Evolutionary conservation across 1,284 basidiomycete genomes (phyloP), one percentile per base, ranked within the genome.

Genomic region (Trametes polyzona): DNA sequence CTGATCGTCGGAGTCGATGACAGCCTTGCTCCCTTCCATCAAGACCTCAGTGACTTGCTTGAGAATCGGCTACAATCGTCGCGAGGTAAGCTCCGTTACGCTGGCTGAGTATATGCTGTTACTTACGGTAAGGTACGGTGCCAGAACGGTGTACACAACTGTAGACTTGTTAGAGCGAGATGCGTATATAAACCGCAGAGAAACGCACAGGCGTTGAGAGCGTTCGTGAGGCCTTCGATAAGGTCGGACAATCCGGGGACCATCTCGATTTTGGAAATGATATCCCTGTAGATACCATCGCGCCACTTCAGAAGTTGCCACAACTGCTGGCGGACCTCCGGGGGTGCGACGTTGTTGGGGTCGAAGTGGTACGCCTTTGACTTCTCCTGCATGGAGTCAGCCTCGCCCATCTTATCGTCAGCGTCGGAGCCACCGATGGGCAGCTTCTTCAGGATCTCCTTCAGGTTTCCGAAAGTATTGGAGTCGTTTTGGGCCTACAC

Each of bases 231-330:
- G 42, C 85, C 80, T 58, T 92, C 89, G 12, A 88, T 76, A 53
- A 94, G 77, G 62, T 87, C 84, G 52, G 83, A 79, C 26, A 93
- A 77, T 1, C 93, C 83, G 8, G 88, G 83, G 21, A 91, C 80
- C 78, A 83, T 83, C 62, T 85, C 84, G 46, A 91, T 86, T 58
- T 75, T 80, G 58, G 75, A 66, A 19, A 77, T 65, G 24, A 86
- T 74, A 49, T 79, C 76, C 35, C 79, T 72, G 64, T 79, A 79
- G 44, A 88, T 73, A 33, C 77, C 76, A 67, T 91, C 89, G 43
- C 89, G 84, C 83, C 92, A 93, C 59, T 81, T 84, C 49, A 95
- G 76, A 33, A 94, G 76, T 60, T 84, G 77, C 77, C 87, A 81
- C 2, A 94, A 73, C 49, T 82, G 80, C 46, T 79, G 71, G 68